phyloP scores from a whole-genome alignment of 441 rosid genomes.

The Populus hybrid region DNA sequence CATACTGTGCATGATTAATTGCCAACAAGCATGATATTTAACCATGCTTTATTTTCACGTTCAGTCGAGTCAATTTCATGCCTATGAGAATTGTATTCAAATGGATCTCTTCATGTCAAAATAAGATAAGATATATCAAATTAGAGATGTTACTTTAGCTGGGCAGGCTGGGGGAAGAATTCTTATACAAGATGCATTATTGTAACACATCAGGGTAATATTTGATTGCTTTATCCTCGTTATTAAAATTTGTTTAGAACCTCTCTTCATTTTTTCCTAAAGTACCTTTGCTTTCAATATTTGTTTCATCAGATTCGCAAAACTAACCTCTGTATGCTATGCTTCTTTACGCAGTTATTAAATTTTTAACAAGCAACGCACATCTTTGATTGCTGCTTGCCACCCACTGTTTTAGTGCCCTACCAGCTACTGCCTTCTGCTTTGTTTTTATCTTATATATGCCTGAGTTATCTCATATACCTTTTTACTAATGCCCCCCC shows the following conservation, averaged over 20 bases:
- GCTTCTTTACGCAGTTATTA: no score
- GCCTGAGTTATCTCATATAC: background rate
- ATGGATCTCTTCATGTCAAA: no score
- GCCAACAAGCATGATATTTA: no score
- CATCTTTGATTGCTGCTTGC: background rate
- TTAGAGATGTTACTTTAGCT: no score
- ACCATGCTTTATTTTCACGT: no score
- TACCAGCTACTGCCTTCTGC: background rate
- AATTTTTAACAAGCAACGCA: background rate
- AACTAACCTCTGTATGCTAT: background rate
- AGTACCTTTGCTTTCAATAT: background rate
- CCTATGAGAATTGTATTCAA: no score
- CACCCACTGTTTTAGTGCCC: background rate
- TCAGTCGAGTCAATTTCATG: no score
- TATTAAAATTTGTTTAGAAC: background rate
- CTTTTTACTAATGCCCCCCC: constrained; percentile 21
- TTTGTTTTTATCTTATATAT: background rate
- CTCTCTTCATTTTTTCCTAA: background rate
- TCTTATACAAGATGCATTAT: no score
- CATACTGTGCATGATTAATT: no score
- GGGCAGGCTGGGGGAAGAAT: no score
- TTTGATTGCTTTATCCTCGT: background rate
- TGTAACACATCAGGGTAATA: no score
- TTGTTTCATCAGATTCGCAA: background rate
- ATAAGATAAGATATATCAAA: no score